Percentiles rank a stretch among this genome's conserved stretches.
These are phyloP conservation scores for Calonectria crousiana DNA, from an alignment of 2,329 filamentous ascomycete species.

Conservation along the genomic window DNA sequence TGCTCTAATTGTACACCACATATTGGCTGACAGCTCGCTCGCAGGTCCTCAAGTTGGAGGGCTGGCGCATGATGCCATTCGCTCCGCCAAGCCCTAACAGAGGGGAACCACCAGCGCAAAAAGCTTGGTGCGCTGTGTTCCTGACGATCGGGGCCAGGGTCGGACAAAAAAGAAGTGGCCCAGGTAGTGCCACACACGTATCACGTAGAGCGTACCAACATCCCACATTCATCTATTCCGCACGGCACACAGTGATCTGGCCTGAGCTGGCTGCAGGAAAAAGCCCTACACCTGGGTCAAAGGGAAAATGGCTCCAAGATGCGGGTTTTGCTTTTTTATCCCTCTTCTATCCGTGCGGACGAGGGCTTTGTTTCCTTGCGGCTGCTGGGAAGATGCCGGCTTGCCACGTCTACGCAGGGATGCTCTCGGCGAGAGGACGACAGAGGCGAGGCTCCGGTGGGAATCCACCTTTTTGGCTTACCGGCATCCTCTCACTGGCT, in stretches of 20 bases:
- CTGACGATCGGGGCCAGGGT: constrained; percentile 44
- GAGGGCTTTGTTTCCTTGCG: constrained; percentile 11
- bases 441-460: constrained; percentile 8
- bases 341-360: constrained; percentile 11
- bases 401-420: constrained; percentile 7
- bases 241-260: constrained; percentile 15
- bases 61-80: constrained; percentile 21
- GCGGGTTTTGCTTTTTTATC: constrained; percentile 15
- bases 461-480: constrained; percentile 16
- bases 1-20: neutral
- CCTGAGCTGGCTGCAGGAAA: neutral
- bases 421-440: neutral
- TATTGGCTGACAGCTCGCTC: constrained; percentile 9
- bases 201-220: constrained; percentile 9
- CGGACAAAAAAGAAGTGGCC: neutral
- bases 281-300: neutral
- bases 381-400: constrained; percentile 21
- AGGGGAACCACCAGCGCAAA: constrained; percentile 20
- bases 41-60: constrained; percentile 23
- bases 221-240: constrained; percentile 1
- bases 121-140: constrained; percentile 41
- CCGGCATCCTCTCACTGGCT: constrained; percentile 21
- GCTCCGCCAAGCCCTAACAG: constrained; percentile 31
- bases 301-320: neutral
- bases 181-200: constrained; percentile 23